A percentile compares a stretch with the other conserved stretches of the same genome.
Conservation (phyloP, 73 alveolate genomes). For the Blepharisma stoltei region DNA sequence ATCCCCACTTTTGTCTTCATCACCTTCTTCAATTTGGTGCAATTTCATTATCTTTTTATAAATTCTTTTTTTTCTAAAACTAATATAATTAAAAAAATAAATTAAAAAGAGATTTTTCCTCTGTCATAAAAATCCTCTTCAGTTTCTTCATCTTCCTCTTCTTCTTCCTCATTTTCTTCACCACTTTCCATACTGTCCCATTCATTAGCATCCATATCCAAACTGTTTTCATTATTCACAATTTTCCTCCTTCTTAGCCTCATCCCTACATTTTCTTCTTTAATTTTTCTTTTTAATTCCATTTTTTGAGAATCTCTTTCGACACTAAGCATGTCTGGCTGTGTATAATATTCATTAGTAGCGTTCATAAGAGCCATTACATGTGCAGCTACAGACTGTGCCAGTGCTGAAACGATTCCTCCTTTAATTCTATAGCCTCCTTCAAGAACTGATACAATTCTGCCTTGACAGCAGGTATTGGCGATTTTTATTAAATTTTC, state of each 20-base stretch:
- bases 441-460: slow-evolving; percentile 88
- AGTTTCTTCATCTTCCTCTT: slow-evolving; percentile 2
- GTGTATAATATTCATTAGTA: not conserved
- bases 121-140: too few species aligned
- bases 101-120: too few species aligned
- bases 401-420: slow-evolving; percentile 83
- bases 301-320: slow-evolving; percentile 7
- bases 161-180: slow-evolving; percentile 4
- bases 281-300: not conserved
- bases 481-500: slow-evolving; percentile 82
- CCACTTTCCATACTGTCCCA: not conserved
- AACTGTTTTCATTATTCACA: not conserved
- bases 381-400: slow-evolving; percentile 75
- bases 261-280: not conserved
- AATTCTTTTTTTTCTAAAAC: too few species aligned
- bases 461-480: slow-evolving; percentile 84
- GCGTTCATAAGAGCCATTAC: slow-evolving; percentile 59
- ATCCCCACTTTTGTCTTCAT: too few species aligned
- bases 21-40: too few species aligned
- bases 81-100: too few species aligned
- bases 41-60: too few species aligned
- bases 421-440: slow-evolving; percentile 95
- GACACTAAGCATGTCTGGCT: not conserved
- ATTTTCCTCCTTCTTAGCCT: not conserved
- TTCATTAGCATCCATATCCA: not conserved